Evolutionary conservation across 2,329 filamentous ascomycete genomes (phyloP), one percentile per base, ranked within the genome.

Genomic region (Phaeosphaeriaceae sp.): DNA sequence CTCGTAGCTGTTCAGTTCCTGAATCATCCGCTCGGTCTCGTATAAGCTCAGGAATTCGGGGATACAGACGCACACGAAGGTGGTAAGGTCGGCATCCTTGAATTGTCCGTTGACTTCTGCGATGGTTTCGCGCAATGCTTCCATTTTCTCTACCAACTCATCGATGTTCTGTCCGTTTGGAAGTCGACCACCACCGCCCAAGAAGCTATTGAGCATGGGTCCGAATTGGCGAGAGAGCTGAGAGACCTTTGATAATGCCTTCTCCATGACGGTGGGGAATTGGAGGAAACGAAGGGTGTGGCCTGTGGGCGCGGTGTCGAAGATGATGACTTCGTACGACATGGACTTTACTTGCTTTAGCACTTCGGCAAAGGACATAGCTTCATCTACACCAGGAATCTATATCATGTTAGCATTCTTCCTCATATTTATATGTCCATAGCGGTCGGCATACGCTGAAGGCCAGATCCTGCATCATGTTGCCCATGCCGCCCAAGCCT

Each of bases 21-120:
- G 94, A 66, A 99, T 97, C 94, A 99, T 97, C 67, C 94, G 89
- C 81, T 99, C 94, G 54, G 94, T 99, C 82, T 99, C 94, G 79
- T 99, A 99, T 43, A 99, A 82, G 30, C 88, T 92, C 65, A 99
- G 76, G 79, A 99, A 99, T 77, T 99, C 94, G 44, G 94, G 90
- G 73, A 99, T 99, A 75, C 94, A 96, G 53, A 99, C 94, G 74
- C 94, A 97, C 45, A 99, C 92, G 70, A 99, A 99, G 0, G 94
- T 99, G 17, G 92, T 97, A 66, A 97, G 84, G 60, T 92, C 88
- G 48, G 94, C 87, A 71, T 99, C 90, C 81, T 99, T 97, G 84
- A 99, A 99, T 76, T 99, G 94, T 41, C 89, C 84, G 79, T 99
- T 99, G 67, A 99, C 94, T 74, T 99, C 94, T 63, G 85, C 81